Conservation (phyloP, 176 grass and related monocot species). For the Eragrostis curvula region DNA sequence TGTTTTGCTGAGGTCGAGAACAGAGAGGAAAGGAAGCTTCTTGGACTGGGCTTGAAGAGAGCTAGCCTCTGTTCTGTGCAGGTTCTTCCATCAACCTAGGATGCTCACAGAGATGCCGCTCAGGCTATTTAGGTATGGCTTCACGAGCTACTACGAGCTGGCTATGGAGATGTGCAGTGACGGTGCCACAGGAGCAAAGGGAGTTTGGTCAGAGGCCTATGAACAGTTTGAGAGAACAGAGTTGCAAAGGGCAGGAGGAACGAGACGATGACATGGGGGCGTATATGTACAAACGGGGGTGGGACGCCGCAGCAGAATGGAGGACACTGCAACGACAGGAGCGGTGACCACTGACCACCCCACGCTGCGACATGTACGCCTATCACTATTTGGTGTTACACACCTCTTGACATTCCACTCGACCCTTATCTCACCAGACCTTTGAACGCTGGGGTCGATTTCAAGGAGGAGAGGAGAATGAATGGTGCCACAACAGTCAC, state of each 20-base stretch:
- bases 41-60: conserved; percentile 13
- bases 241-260: conserved; percentile 37
- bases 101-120: conserved; percentile 15
- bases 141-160: not conserved
- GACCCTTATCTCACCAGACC: not conserved
- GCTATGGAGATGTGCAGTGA: conserved; percentile 16
- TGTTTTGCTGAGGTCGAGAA: not conserved
- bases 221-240: not conserved
- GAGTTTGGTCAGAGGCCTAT: conserved; percentile 27
- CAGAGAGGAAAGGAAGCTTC: conserved; percentile 31
- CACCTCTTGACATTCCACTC: not conserved
- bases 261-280: conserved; percentile 33
- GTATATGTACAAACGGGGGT: conserved; percentile 38
- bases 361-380: conserved; percentile 10
- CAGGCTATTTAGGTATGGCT: not conserved
- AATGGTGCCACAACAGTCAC: conserved; percentile 54
- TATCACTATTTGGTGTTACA: conserved; percentile 22
- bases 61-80: conserved; percentile 9
- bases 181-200: not conserved
- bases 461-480: not conserved
- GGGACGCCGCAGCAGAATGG: conserved; percentile 41
- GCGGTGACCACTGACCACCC: conserved; percentile 31
- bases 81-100: not conserved
- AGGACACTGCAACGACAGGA: conserved; percentile 24
- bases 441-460: not conserved